Conservation (phyloP, 2,329 filamentous ascomycete species). For the Fusarium coffeatum region DNA sequence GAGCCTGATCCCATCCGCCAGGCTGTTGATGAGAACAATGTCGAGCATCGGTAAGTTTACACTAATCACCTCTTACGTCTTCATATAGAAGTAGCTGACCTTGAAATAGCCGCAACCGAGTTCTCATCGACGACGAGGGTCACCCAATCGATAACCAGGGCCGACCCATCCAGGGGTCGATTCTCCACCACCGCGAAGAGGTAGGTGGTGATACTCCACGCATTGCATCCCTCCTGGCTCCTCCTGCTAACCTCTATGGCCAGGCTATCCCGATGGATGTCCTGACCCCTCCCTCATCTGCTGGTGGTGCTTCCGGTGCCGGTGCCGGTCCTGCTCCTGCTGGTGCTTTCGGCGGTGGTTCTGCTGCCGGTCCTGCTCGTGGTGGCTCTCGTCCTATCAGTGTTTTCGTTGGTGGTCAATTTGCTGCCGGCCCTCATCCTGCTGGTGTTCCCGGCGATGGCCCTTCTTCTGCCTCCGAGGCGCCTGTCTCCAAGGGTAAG, state of each 20-base stretch:
- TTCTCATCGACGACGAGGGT: neutral
- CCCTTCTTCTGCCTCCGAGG: neutral
- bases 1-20: neutral
- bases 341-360: too few species aligned
- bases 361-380: too few species aligned
- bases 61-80: neutral
- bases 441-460: neutral
- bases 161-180: neutral
- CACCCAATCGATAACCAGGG: neutral
- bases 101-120: neutral
- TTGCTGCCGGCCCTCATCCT: too few species aligned
- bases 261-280: neutral
- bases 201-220: neutral
- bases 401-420: too few species aligned
- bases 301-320: neutral
- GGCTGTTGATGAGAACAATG: accelerated
- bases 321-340: neutral
- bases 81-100: neutral
- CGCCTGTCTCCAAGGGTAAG: too few species aligned
- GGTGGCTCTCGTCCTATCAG: too few species aligned
- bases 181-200: neutral
- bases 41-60: constrained; percentile 15
- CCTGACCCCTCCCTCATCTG: neutral
- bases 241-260: neutral
- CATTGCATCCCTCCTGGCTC: neutral